Evolutionary conservation across 768 basidiomycete species (phyloP), one percentile per base, ranked within the genome.

Genomic region (Gyrodon lividus): DNA sequence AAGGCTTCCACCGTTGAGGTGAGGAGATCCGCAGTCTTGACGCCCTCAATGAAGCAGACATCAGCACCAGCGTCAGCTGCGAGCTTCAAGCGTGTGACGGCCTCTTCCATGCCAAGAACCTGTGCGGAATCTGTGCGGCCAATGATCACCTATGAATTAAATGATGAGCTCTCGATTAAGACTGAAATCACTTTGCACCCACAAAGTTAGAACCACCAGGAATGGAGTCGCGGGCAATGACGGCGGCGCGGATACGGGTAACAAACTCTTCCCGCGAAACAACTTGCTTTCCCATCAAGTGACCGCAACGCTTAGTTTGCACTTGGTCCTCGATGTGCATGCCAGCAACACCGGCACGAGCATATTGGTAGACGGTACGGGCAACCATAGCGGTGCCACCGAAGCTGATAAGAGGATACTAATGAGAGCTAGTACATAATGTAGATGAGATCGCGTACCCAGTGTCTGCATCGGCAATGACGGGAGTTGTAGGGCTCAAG

Each of bases 291-390:
- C 89, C 88, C 63, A 87, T 75, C 39, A 90, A 70, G 63, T 90
- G 89, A 1, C 89, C 87, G 53, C 87, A 90, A 49, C 87, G 65
- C 67, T 89, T 89, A 1, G 86, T 89, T 64, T 89, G 88, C 1
- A 89, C 86, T 69, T 90, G 87, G 60, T 89, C 87, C 67, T 90
- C 87, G 34, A 90, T 89, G 64, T 90, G 87, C 60, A 87, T 74
- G 4, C 74, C 88, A 16, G 87, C 88, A 19, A 89, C 81, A 24
- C 88, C 87, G 13, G 84, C 80, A 41, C 77, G 77, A 4, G 72
- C 78, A 54, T 89, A 89, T 65, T 86, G 80, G n/a, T 72, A 77
- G 9, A 90, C 83, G 3, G 87, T 89, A 34, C 87, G 85, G 10
- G 85, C 84, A 24, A 89, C 81, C 76, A 83, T 89, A 9, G 81